phyloP scores from a whole-genome alignment of 495 filamentous ascomycete species.

The Neurospora sp. region DNA sequence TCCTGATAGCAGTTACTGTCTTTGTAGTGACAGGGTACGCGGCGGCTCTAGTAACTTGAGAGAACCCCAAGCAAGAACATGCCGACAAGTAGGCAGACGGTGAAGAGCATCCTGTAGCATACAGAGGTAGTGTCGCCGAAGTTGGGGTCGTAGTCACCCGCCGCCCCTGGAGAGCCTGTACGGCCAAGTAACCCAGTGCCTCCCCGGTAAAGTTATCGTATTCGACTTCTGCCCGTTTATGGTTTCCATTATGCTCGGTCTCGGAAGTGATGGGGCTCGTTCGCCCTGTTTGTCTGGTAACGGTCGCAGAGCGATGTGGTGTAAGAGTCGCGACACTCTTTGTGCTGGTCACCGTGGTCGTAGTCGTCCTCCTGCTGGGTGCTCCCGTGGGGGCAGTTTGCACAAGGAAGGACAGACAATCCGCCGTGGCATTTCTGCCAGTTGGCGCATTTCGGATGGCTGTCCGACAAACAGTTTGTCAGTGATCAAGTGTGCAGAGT shows the following conservation, averaged over 20 bases:
- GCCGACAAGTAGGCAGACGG: conserved; percentile 14
- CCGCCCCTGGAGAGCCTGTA: conserved; percentile 1
- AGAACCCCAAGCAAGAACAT: conserved; percentile 21
- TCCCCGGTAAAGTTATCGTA: conserved; percentile 3
- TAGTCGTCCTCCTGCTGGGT: conserved; percentile 2
- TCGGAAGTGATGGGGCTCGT: not conserved
- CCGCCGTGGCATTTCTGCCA: conserved; percentile 13
- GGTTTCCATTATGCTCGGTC: not conserved
- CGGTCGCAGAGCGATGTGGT: not conserved
- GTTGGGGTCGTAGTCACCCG: conserved; percentile 8
- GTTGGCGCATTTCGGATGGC: conserved; percentile 8
- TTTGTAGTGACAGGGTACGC: conserved; percentile 1
- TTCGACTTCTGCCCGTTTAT: conserved; percentile 1
- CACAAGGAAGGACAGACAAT: conserved; percentile 16
- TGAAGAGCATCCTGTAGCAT: conserved; percentile 14
- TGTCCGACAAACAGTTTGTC: not conserved
- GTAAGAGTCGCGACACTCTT: conserved; percentile 3
- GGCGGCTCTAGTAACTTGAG: conserved; percentile 2
- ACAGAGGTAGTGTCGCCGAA: conserved; percentile 6
- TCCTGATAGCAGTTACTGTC: conserved; percentile 1
- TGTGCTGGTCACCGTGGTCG: conserved; percentile 7
- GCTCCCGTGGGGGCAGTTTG: not conserved
- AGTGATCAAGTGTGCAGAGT: not conserved
- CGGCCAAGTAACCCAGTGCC: not conserved
- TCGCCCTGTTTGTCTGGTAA: not conserved